These are phyloP conservation scores for Penicillium sp. DNA, from an alignment of 2,329 filamentous ascomycete species.

Conservation along the genomic window DNA sequence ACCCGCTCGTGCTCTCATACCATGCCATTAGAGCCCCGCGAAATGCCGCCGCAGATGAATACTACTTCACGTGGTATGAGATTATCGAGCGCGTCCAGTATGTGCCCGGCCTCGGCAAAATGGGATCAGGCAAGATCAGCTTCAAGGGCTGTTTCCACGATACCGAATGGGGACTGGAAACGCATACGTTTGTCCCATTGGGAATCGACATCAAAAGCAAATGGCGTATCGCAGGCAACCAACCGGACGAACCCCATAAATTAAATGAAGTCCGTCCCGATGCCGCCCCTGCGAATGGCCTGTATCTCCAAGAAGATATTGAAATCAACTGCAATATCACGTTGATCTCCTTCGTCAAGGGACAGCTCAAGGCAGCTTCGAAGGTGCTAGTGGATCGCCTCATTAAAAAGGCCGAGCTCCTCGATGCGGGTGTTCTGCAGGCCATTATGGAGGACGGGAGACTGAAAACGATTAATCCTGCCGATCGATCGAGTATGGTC, in stretches of 20 bases:
- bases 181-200: conserved; percentile 80
- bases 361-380: conserved; percentile 78
- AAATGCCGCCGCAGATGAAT: conserved; percentile 71
- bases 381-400: conserved; percentile 69
- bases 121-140: conserved; percentile 67
- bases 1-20: conserved; percentile 77
- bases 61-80: conserved; percentile 74
- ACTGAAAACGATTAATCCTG: conserved; percentile 27
- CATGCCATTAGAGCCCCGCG: conserved; percentile 68
- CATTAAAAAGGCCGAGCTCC: conserved; percentile 54
- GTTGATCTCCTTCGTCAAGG: conserved; percentile 76
- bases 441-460: conserved; percentile 26
- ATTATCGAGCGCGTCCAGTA: conserved; percentile 77
- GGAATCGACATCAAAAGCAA: conserved; percentile 77
- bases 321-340: conserved; percentile 80
- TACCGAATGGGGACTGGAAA: conserved; percentile 72
- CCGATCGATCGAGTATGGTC: conserved; percentile 16
- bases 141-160: conserved; percentile 84
- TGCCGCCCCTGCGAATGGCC: conserved; percentile 65
- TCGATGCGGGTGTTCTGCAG: conserved; percentile 32
- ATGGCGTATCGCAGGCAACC: conserved; percentile 74
- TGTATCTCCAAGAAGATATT: conserved; percentile 85
- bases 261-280: conserved; percentile 59
- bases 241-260: conserved; percentile 70
- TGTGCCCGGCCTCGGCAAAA: conserved; percentile 62